phyloP scores from a whole-genome alignment of 768 basidiomycete species.

The Nidula microcarpa region DNA sequence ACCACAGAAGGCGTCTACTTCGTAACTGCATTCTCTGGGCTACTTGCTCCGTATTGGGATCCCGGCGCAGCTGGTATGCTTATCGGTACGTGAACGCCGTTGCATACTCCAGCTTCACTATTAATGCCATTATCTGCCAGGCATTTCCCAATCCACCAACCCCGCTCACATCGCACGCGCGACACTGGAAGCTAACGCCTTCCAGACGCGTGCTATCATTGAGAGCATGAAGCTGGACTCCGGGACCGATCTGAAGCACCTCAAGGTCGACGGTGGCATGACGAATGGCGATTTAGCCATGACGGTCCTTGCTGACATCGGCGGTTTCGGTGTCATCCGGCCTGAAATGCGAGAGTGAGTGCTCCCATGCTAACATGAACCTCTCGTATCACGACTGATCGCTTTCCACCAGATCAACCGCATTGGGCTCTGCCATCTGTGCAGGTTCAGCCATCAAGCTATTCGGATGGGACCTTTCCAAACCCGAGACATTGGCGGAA shows the following conservation, averaged over 20 bases:
- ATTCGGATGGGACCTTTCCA: constrained; percentile 88
- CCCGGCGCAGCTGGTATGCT: constrained; percentile 83
- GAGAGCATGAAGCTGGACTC: constrained; percentile 95
- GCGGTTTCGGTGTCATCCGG: constrained; percentile 87
- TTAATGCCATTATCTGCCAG: constrained; percentile 21
- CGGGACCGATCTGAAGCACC: constrained; percentile 69
- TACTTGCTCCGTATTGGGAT: constrained; percentile 98
- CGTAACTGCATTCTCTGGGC: constrained; percentile 93
- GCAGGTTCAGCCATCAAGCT: constrained; percentile 85
- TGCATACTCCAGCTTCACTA: constrained; percentile 4
- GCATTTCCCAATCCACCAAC: constrained; percentile 84
- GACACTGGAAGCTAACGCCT: constrained; percentile 93
- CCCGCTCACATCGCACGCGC: constrained; percentile 93
- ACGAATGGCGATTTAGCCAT: constrained; percentile 91
- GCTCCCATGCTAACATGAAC: neutral
- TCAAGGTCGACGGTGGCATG: constrained; percentile 99
- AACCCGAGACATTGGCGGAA: constrained; percentile 77
- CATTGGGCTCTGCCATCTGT: constrained; percentile 90
- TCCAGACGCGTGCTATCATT: constrained; percentile 92
- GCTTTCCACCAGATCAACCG: constrained; percentile 69
- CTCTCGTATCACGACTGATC: neutral
- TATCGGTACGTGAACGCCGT: constrained; percentile 47
- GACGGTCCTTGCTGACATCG: constrained; percentile 83
- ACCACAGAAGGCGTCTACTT: constrained; percentile 92
- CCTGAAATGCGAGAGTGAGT: constrained; percentile 96